Conservation (phyloP, 352 stramenopile species). For the Sclerospora graminicola region DNA sequence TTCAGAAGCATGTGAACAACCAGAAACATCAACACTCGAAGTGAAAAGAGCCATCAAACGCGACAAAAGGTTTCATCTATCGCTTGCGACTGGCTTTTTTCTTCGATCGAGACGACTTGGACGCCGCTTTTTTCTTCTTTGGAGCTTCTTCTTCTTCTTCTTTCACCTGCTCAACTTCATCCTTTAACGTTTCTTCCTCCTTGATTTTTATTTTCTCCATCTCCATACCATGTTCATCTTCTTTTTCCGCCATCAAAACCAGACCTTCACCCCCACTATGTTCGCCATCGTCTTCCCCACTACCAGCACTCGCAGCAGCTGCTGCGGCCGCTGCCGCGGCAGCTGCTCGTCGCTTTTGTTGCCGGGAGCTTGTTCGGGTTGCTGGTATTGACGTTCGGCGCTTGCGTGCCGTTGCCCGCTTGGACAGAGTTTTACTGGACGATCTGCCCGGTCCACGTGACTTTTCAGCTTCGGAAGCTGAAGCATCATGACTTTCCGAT, state of each 20-base stretch:
- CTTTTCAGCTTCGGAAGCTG: constrained; percentile 40
- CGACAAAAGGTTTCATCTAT: constrained; percentile 1
- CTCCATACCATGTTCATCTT: constrained; percentile 9
- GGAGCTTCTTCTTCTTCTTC: constrained; percentile 6
- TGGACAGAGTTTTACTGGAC: constrained; percentile 14
- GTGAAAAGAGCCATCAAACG: no score
- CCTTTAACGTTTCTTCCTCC: constrained; percentile 13
- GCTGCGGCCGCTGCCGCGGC: constrained; percentile 24
- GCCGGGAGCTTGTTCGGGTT: constrained; percentile 55
- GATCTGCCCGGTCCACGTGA: constrained; percentile 14
- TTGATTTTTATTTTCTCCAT: no score
- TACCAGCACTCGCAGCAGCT: constrained; percentile 16
- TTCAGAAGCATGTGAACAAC: constrained; percentile 20
- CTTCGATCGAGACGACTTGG: constrained; percentile 41
- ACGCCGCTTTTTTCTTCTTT: constrained; percentile 17
- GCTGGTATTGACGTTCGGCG: constrained; percentile 34
- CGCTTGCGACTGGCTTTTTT: constrained; percentile 45
- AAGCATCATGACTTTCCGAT: constrained; percentile 49
- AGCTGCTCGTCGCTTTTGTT: constrained; percentile 45
- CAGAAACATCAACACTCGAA: no score
- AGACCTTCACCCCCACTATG: constrained; percentile 17
- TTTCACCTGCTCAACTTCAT: constrained; percentile 16
- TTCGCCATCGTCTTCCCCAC: constrained; percentile 23
- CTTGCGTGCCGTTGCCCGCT: constrained; percentile 27
- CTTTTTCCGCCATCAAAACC: constrained; percentile 2